These are phyloP conservation scores for Agapanthus africanus DNA, from an alignment of 106 monocot species.

Conservation along the genomic window DNA sequence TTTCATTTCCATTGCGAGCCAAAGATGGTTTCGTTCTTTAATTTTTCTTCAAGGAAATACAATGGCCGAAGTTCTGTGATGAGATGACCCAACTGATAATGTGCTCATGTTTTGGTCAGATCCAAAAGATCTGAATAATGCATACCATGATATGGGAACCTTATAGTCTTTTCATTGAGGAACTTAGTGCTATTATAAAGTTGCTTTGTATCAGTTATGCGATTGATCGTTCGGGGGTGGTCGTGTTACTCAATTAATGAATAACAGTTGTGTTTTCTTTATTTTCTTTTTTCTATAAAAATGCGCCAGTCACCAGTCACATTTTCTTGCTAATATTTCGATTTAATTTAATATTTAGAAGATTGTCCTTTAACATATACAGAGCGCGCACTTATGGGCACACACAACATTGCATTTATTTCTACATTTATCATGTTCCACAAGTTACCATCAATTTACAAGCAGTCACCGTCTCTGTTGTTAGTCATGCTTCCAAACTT, in stretches of 20 bases:
- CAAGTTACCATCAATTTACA: not conserved
- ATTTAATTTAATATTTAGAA: not conserved
- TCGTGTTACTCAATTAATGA: not conserved
- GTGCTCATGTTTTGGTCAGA: not conserved
- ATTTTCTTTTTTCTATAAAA: not conserved
- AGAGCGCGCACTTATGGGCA: no score
- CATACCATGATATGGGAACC: not conserved
- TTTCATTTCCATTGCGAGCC: not conserved
- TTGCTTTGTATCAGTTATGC: not conserved
- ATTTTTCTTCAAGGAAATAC: not conserved
- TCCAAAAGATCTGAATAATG: not conserved
- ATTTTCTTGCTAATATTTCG: no score
- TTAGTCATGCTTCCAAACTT: not conserved
- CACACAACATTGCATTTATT: not conserved
- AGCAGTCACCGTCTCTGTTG: not conserved
- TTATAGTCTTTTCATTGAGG: constrained; percentile 1
- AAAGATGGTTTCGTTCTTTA: not conserved
- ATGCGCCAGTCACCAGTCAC: not conserved
- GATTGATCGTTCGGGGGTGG: not conserved
- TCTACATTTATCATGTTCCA: constrained; percentile 1
- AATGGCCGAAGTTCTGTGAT: not conserved
- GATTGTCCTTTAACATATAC: constrained; percentile 1
- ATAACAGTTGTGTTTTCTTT: not conserved
- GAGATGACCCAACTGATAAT: not conserved
- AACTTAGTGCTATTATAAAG: not conserved